A percentile compares a stretch with the other conserved stretches of the same genome.
These are phyloP conservation scores for Thymus quinquecostatus DNA, from an alignment of 257 asterid genomes.

Conservation along the genomic window DNA sequence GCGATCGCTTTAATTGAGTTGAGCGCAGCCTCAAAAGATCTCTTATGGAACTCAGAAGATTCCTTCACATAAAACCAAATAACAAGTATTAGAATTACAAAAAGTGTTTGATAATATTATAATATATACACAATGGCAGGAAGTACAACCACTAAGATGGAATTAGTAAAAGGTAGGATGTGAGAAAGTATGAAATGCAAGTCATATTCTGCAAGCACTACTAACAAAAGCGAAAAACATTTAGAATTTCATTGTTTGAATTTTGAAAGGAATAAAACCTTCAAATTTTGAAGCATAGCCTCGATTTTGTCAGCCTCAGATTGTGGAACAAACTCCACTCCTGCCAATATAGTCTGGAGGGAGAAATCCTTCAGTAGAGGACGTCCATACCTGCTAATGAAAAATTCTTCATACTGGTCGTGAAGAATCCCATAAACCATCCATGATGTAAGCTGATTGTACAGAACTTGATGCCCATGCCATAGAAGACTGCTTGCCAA, in stretches of 20 bases:
- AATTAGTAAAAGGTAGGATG: slow-evolving; percentile 8
- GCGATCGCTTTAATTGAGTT: slow-evolving; percentile 90
- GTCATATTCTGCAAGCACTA: slow-evolving; percentile 21
- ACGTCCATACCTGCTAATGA: slow-evolving; percentile 65
- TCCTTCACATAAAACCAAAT: slow-evolving; percentile 57
- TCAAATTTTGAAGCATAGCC: slow-evolving; percentile 83
- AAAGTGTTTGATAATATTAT: not conserved
- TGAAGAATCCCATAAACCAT: slow-evolving; percentile 96
- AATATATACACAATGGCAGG: slow-evolving; percentile 16
- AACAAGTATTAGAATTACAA: slow-evolving; percentile 28
- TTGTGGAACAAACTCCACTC: slow-evolving; percentile 89
- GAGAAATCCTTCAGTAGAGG: slow-evolving; percentile 56
- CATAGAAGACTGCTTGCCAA: slow-evolving; percentile 76
- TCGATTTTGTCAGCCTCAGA: slow-evolving; percentile 92
- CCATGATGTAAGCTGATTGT: slow-evolving; percentile 95
- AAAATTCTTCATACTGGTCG: slow-evolving; percentile 89
- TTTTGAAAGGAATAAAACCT: slow-evolving; percentile 55
- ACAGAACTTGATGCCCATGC: slow-evolving; percentile 99
- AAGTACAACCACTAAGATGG: not conserved
- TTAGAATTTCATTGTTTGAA: slow-evolving; percentile 3
- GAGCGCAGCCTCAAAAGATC: slow-evolving; percentile 85
- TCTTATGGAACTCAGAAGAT: slow-evolving; percentile 88
- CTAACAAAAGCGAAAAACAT: slow-evolving; percentile 19
- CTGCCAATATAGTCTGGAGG: slow-evolving; percentile 48
- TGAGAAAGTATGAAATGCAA: slow-evolving; percentile 2